These are phyloP conservation scores for Nitzschia sp. DNA, from an alignment of 108 stramenopile genomes.

Conservation along the genomic window DNA sequence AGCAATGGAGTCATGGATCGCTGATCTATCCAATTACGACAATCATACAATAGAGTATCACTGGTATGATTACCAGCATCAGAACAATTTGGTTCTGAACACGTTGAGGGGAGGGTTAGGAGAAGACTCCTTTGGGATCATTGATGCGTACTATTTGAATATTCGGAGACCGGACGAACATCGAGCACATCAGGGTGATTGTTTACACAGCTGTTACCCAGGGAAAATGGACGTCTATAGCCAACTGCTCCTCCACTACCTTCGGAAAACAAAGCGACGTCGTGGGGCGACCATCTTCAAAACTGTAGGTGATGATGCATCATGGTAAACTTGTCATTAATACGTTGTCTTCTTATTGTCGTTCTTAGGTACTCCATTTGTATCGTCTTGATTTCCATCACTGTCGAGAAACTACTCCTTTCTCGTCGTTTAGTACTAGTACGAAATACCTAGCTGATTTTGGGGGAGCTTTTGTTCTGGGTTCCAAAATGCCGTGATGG, in stretches of 20 bases:
- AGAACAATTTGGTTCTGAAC: constrained; percentile 42
- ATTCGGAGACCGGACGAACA: constrained; percentile 49
- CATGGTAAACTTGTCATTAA: no score
- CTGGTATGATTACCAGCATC: constrained; percentile 46
- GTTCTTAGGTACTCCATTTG: no score
- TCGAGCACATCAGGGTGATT: constrained; percentile 37
- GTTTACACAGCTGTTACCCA: constrained; percentile 55
- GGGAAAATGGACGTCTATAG: constrained; percentile 53
- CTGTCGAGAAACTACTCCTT: no score
- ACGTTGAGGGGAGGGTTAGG: constrained; percentile 1
- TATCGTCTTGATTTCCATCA: no score
- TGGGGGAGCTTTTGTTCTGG: no score
- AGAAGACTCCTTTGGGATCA: constrained; percentile 25
- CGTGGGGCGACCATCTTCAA: no score
- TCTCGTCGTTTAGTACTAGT: no score
- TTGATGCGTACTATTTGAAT: constrained; percentile 50
- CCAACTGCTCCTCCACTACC: constrained; percentile 39
- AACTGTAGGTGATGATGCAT: no score
- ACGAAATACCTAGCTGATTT: no score
- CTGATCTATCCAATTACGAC: constrained; percentile 28
- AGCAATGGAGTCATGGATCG: constrained; percentile 41
- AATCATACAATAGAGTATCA: constrained; percentile 33
- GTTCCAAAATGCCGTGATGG: no score
- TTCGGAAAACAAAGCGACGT: constrained; percentile 9
- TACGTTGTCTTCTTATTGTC: no score